phyloP scores from a whole-genome alignment of 148 eudicot species.

The Persicaria maculosa region DNA sequence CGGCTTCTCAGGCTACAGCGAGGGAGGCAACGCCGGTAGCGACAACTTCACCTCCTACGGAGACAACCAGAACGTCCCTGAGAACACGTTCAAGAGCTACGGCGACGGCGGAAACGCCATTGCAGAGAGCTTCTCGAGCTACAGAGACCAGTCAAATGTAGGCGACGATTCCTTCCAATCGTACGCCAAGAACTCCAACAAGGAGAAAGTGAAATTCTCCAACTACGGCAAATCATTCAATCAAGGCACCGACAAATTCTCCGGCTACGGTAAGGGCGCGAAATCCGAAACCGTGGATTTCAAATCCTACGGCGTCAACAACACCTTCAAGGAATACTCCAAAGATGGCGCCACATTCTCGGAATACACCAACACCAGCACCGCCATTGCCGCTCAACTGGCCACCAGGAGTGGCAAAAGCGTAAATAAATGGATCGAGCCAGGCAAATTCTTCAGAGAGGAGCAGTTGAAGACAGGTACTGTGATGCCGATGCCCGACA shows the following conservation, averaged over 20 bases:
- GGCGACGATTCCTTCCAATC: conserved; percentile 43
- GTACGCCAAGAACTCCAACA: conserved; percentile 42
- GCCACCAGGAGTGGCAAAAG: conserved; percentile 2
- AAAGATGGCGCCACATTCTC: conserved; percentile 37
- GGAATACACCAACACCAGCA: conserved; percentile 28
- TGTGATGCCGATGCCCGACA: conserved; percentile 85
- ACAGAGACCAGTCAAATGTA: conserved; percentile 43
- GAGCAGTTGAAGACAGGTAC: conserved; percentile 44
- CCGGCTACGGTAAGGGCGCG: conserved; percentile 40
- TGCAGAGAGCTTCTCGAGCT: conserved; percentile 32
- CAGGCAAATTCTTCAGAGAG: conserved; percentile 80
- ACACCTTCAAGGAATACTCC: conserved; percentile 44
- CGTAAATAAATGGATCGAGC: conserved; percentile 59
- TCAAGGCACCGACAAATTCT: conserved; percentile 44
- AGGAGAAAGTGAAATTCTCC: conserved; percentile 27
- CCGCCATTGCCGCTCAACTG: background rate
- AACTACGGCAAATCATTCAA: conserved; percentile 47
- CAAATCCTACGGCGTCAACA: conserved; percentile 33
- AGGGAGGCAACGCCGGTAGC: conserved; percentile 27
- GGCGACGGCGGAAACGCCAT: conserved; percentile 36
- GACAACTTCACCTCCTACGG: conserved; percentile 50
- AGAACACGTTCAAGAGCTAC: conserved; percentile 35
- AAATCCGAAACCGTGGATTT: conserved; percentile 27
- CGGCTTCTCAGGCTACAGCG: conserved; percentile 31
- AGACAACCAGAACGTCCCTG: conserved; percentile 33